Conservation (phyloP, 108 stramenopile species). For the Pseudonitzschia pungens region DNA sequence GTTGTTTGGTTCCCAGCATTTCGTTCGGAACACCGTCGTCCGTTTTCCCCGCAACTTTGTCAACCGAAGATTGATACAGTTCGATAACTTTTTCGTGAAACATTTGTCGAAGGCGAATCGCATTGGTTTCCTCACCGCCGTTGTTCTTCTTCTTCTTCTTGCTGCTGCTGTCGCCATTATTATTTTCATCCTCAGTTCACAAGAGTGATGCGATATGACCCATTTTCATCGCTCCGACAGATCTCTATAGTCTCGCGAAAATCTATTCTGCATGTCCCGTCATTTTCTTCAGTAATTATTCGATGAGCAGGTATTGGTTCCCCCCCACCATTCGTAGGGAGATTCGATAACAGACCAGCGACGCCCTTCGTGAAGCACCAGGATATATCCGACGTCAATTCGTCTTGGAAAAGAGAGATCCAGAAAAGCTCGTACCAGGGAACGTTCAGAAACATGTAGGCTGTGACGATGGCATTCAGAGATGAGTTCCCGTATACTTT, state of each 20-base stretch:
- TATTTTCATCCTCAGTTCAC: conserved; percentile 3
- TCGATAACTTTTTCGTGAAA: conserved; percentile 9
- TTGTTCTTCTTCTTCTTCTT: too few species aligned
- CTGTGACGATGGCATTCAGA: conserved; percentile 30
- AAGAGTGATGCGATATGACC: not conserved
- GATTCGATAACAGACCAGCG: conserved; percentile 8
- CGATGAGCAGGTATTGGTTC: not conserved
- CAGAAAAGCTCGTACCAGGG: conserved; percentile 39
- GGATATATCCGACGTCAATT: conserved; percentile 27
- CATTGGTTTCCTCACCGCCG: not conserved
- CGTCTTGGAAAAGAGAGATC: conserved; percentile 18
- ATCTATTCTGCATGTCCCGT: conserved; percentile 5
- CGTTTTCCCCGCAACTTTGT: not conserved
- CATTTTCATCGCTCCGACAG: not conserved
- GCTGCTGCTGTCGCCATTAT: not conserved
- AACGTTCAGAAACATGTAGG: conserved; percentile 40
- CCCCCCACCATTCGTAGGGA: not conserved
- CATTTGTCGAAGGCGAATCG: conserved; percentile 4
- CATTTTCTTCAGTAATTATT: not conserved
- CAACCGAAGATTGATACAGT: conserved; percentile 3
- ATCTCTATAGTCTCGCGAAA: conserved; percentile 6
- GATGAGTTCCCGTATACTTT: conserved; percentile 6
- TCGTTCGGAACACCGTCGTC: not conserved
- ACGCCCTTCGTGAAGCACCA: conserved; percentile 40
- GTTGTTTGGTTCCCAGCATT: not conserved